These are phyloP conservation scores for Leccinum boreale DNA, from an alignment of 768 basidiomycete species.

Conservation along the genomic window DNA sequence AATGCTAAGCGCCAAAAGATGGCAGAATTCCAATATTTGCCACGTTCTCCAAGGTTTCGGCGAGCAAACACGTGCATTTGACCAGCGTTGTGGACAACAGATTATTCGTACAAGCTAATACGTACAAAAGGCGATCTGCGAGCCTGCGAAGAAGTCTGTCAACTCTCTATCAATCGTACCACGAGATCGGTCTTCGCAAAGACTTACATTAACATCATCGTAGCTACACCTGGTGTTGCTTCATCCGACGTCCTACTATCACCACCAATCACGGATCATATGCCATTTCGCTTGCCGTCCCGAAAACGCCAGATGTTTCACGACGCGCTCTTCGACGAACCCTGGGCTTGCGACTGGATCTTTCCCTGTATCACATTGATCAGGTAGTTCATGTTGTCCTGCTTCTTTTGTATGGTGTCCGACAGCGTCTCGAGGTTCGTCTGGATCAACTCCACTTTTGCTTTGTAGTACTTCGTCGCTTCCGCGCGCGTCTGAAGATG, in stretches of 20 bases:
- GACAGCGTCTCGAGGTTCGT: slow-evolving; percentile 84
- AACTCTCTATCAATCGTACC: background rate
- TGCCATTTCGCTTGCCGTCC: background rate
- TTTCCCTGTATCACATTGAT: slow-evolving; percentile 70
- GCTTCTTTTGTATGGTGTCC: slow-evolving; percentile 86
- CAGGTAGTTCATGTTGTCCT: slow-evolving; percentile 81
- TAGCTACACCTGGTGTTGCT: background rate
- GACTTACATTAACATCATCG: background rate
- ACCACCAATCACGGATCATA: background rate
- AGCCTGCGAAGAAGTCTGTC: background rate
- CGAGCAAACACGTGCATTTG: background rate
- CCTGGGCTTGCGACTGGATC: slow-evolving; percentile 31
- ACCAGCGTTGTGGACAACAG: background rate
- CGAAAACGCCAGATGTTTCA: slow-evolving; percentile 5
- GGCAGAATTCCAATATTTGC: background rate
- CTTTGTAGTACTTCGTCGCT: slow-evolving; percentile 75
- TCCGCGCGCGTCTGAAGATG: slow-evolving; percentile 68
- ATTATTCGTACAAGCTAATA: background rate
- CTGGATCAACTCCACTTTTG: slow-evolving; percentile 79
- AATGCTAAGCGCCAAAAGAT: background rate
- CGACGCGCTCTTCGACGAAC: slow-evolving; percentile 19
- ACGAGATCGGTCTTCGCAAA: background rate
- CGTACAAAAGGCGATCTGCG: background rate
- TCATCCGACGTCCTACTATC: background rate
- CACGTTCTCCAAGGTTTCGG: background rate